Evolutionary conservation across 495 filamentous ascomycete species (phyloP).

Genomic region (Pyrenopolyporus hunteri): DNA sequence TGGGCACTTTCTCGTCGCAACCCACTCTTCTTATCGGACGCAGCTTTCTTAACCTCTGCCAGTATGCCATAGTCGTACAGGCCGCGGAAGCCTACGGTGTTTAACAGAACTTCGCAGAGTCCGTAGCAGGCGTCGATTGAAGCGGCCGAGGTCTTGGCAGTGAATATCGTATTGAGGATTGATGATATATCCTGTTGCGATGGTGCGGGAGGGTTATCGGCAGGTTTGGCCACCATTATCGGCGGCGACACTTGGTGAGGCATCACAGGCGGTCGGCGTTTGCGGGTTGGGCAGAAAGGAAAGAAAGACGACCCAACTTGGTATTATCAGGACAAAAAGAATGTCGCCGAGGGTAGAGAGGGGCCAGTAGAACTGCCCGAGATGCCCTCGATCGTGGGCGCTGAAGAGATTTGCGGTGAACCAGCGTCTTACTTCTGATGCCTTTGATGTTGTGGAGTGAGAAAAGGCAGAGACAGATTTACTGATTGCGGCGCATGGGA

Average conservation of each 20-base stretch:
- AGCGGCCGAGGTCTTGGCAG: conserved; percentile 78
- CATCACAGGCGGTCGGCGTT: conserved; percentile 34
- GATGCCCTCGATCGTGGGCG: conserved; percentile 31
- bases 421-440: conserved; percentile 26
- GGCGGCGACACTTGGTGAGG: conserved; percentile 47
- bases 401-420: conserved; percentile 18
- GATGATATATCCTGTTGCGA: conserved; percentile 73
- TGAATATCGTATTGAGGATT: conserved; percentile 77
- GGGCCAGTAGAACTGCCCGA: conserved; percentile 24
- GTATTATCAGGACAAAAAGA: conserved; percentile 3
- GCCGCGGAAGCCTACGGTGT: conserved; percentile 77
- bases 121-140: conserved; percentile 88
- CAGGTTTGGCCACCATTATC: conserved; percentile 47
- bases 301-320: conserved; percentile 9
- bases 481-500: conserved; percentile 11
- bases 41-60: conserved; percentile 78
- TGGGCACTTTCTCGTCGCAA: conserved; percentile 87
- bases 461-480: conserved; percentile 13
- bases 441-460: conserved; percentile 6
- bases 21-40: conserved; percentile 92
- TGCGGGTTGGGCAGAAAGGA: conserved; percentile 6
- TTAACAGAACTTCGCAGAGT: conserved; percentile 77
- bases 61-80: conserved; percentile 76
- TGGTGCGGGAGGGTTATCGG: conserved; percentile 60
- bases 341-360: not conserved